Evolutionary conservation across 352 stramenopile species (phyloP), one percentile per base, ranked within the genome.

Genomic region (Phytophthora nicotianae): DNA sequence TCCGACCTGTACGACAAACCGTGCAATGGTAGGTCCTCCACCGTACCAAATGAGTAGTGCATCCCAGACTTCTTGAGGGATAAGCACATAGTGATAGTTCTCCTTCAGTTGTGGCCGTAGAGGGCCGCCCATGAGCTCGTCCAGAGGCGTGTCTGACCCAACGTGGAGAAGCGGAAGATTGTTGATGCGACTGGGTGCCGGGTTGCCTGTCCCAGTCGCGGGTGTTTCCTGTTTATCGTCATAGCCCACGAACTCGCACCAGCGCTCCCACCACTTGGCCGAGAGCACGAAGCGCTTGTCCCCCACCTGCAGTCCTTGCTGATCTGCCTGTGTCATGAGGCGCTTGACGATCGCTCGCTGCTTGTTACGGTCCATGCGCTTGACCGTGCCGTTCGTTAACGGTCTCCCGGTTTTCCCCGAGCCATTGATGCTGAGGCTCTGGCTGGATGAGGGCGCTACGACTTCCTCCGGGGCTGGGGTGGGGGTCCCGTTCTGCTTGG

Each of bases 241-340:
- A 32, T 80, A 92, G 38, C 65, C 68, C 10, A 92, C 83, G 41
- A 82, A 91, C 40, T 88, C 72, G 37, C 77, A 79, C 86, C 86
- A 94, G 47, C 81, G 76, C 59, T 94, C 70, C 86, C 86, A 94
- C 86, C 86, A 94, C 66, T 91, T 91, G 68, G 78, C 81, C 26
- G 79, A 76, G 33, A 94, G 60, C 51, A 94, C 76, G 56, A 84
- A 94, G 51, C 82, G 86, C 60, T 87, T 90, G 53, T 94, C 86
- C 19, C 79, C 86, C 16, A 91, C 68, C 62, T 91, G 83, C 47
- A 94, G 73, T 3, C 83, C 79, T 69, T 83, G 79, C 59, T 84
- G 62, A 33, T 89, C 79, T 20, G 83, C 83, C 60, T 90, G 83
- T 26, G 69, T 65, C 54, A 85, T 73, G 8, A 91, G 75, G 19